These are phyloP conservation scores for Jackrogersella minutella DNA, from an alignment of 495 filamentous ascomycete species.

Conservation along the genomic window DNA sequence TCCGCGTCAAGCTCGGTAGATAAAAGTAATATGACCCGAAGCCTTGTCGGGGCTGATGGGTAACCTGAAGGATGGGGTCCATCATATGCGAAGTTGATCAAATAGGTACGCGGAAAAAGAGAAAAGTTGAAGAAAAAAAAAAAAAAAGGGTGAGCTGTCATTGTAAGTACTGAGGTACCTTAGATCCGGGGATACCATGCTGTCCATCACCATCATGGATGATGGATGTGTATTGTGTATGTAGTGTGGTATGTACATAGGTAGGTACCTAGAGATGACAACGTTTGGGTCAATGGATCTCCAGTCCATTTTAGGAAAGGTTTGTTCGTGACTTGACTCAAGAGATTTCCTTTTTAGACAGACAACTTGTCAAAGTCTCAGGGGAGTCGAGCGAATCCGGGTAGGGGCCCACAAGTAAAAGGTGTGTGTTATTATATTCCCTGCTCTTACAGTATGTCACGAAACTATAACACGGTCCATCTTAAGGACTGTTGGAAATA, in stretches of 20 bases:
- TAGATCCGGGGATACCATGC: conserved; percentile 42
- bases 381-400: conserved; percentile 30
- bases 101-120: conserved; percentile 24
- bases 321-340: conserved; percentile 31
- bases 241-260: not conserved
- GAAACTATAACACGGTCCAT: conserved; percentile 4
- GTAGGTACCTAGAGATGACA: conserved; percentile 29
- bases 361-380: conserved; percentile 31
- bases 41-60: conserved; percentile 28
- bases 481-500: not conserved
- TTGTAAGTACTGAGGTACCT: conserved; percentile 23
- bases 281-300: conserved; percentile 17
- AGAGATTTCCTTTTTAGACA: conserved; percentile 40
- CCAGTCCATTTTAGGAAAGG: conserved; percentile 20
- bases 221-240: not conserved
- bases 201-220: conserved; percentile 30
- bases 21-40: conserved; percentile 37
- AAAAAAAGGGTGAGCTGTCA: not conserved
- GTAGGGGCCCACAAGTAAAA: conserved; percentile 24
- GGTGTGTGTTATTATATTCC: not conserved
- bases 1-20: conserved; percentile 17
- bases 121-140: not conserved
- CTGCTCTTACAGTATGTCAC: conserved; percentile 7
- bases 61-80: conserved; percentile 19
- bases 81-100: conserved; percentile 15